These are phyloP conservation scores for Clarireedia paspali DNA, from an alignment of 2,329 filamentous ascomycete species.

Conservation along the genomic window DNA sequence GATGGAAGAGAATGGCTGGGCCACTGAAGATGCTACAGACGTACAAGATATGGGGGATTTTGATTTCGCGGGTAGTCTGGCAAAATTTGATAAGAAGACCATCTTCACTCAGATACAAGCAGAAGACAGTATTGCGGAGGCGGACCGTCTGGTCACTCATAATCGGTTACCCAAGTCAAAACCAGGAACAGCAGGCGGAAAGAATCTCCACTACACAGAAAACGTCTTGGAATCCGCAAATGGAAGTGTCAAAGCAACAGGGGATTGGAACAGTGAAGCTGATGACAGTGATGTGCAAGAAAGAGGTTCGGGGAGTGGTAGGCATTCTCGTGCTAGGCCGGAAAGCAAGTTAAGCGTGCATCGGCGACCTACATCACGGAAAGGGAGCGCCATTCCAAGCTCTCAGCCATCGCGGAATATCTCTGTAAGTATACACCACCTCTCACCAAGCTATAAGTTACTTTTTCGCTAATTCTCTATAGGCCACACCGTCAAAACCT, in stretches of 20 bases:
- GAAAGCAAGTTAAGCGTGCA: constrained; percentile 31
- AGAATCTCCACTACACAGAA: constrained; percentile 86
- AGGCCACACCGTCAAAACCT: constrained; percentile 23
- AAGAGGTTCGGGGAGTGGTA: constrained; percentile 33
- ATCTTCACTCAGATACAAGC: constrained; percentile 89
- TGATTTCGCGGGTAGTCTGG: constrained; percentile 82
- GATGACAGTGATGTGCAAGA: constrained; percentile 43
- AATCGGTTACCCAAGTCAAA: constrained; percentile 57
- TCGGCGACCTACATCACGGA: constrained; percentile 28
- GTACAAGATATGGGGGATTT: constrained; percentile 91
- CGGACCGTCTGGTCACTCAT: constrained; percentile 82
- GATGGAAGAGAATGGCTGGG: constrained; percentile 72
- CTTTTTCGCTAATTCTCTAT: constrained; percentile 10
- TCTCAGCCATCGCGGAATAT: constrained; percentile 20
- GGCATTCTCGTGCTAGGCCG: constrained; percentile 26
- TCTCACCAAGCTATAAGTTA: not conserved
- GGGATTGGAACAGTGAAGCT: constrained; percentile 64
- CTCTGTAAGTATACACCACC: constrained; percentile 19
- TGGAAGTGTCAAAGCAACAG: constrained; percentile 20
- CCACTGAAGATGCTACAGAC: constrained; percentile 91
- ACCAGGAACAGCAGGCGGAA: constrained; percentile 68
- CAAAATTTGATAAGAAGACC: constrained; percentile 88
- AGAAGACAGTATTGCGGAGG: constrained; percentile 82
- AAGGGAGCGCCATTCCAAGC: constrained; percentile 24
- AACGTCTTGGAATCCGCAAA: constrained; percentile 69